Conservation (phyloP, 805 yeast species). For the Suhomyces kilbournensis region DNA sequence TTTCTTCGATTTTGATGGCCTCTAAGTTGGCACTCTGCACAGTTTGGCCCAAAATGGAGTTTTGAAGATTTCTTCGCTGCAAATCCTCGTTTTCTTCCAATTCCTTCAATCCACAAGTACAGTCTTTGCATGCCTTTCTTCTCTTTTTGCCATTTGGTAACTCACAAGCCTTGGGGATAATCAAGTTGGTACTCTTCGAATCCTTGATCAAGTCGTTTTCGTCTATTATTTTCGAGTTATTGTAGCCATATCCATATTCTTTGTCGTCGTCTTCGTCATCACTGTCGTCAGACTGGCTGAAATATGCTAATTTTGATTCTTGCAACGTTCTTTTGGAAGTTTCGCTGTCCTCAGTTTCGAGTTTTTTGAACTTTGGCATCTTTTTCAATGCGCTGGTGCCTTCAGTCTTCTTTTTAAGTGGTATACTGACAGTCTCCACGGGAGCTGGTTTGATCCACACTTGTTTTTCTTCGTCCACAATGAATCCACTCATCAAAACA, state of each 20-base stretch:
- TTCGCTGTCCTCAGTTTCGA: constrained; percentile 37
- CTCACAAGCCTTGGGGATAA: constrained; percentile 60
- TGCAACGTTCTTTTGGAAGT: constrained; percentile 44
- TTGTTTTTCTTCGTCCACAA: constrained; percentile 36
- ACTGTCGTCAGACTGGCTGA: constrained; percentile 50
- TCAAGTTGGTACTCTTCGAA: constrained; percentile 31
- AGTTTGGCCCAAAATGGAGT: constrained; percentile 43
- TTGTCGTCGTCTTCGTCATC: constrained; percentile 58
- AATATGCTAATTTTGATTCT: constrained; percentile 50
- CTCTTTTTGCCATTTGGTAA: constrained; percentile 54
- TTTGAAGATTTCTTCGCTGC: constrained; percentile 43
- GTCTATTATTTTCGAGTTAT: constrained; percentile 36
- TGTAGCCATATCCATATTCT: constrained; percentile 53
- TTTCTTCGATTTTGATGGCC: constrained; percentile 53
- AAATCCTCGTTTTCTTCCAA: constrained; percentile 65
- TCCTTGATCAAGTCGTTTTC: constrained; percentile 41
- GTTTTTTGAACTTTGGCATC: constrained; percentile 19
- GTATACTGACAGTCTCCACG: constrained; percentile 25
- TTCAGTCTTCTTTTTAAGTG: constrained; percentile 26
- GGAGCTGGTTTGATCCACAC: constrained; percentile 57
- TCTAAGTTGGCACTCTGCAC: constrained; percentile 52
- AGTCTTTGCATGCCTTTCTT: constrained; percentile 95
- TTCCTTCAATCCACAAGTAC: constrained; percentile 96
- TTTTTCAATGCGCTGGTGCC: constrained; percentile 10
- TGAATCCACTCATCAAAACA: constrained; percentile 65